These are phyloP conservation scores for Penicillium sp. DNA, from an alignment of 2,329 filamentous ascomycete genomes.

Conservation along the genomic window DNA sequence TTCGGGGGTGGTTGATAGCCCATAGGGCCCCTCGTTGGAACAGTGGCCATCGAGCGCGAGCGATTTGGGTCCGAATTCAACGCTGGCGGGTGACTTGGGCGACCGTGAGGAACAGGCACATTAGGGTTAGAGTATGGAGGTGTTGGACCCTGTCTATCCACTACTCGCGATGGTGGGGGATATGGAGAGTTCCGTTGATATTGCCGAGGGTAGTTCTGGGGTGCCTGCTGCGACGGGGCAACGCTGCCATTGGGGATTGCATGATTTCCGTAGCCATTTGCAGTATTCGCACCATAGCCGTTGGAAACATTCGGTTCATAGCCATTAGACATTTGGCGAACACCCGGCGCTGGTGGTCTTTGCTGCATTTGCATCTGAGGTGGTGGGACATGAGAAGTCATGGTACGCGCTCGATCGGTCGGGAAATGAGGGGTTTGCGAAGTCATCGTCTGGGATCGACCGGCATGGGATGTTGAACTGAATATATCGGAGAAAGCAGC, in stretches of 20 bases:
- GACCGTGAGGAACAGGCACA: conserved; percentile 42
- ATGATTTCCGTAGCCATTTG: conserved; percentile 40
- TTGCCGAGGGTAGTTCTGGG: conserved; percentile 59
- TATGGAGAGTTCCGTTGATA: conserved; percentile 66
- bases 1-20: conserved; percentile 60
- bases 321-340: conserved; percentile 43
- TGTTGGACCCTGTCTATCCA: conserved; percentile 50
- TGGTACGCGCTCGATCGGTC: conserved; percentile 73
- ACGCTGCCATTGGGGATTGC: conserved; percentile 7
- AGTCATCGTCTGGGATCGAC: conserved; percentile 93
- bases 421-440: conserved; percentile 64
- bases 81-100: conserved; percentile 62
- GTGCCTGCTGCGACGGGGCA: conserved; percentile 9
- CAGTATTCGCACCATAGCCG: conserved; percentile 33
- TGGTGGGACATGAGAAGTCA: conserved; percentile 55
- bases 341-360: conserved; percentile 31
- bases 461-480: conserved; percentile 76
- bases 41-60: conserved; percentile 81
- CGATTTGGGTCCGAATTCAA: conserved; percentile 82
- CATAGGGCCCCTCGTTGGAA: conserved; percentile 61
- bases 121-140: conserved; percentile 58
- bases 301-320: conserved; percentile 21
- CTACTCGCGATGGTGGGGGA: conserved; percentile 67
- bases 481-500: conserved; percentile 96
- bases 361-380: conserved; percentile 44